These are phyloP conservation scores for Solanum chacoense DNA, from an alignment of 305 asterid species.

Conservation along the genomic window DNA sequence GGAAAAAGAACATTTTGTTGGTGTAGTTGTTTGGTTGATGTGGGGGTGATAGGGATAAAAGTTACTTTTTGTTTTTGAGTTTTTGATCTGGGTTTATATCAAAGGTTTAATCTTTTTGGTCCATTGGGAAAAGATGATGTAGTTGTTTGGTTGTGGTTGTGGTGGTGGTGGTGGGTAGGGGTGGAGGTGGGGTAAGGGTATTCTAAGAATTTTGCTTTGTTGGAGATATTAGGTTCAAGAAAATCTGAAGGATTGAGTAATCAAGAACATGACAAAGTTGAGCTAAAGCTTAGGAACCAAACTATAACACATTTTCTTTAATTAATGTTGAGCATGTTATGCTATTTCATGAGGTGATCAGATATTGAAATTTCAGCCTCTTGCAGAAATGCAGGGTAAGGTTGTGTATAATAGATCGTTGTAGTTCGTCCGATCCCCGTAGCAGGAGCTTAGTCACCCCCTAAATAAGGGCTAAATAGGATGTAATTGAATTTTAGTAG, in stretches of 20 bases:
- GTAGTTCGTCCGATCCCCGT: too few relatives aligned
- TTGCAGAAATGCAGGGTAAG: too few relatives aligned
- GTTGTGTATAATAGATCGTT: too few relatives aligned
- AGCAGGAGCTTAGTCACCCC: too few relatives aligned
- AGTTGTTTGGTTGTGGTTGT: not conserved
- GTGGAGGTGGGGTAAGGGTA: not conserved
- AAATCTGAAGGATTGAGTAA: not conserved
- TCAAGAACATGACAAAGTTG: not conserved
- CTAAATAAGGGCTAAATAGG: too few relatives aligned
- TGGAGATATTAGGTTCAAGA: not conserved
- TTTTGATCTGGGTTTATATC: not conserved
- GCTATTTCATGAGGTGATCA: not conserved
- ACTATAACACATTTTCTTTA: not conserved
- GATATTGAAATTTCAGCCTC: too few relatives aligned
- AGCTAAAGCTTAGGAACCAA: not conserved
- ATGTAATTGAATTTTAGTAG: not conserved
- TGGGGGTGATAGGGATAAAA: not conserved
- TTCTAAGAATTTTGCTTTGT: not conserved
- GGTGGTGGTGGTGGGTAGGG: not conserved
- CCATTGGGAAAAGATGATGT: not conserved
- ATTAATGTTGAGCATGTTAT: not conserved
- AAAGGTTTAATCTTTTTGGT: not conserved
- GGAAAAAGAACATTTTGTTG: not conserved
- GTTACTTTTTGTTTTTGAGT: not conserved
- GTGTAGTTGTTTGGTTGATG: not conserved